Percentiles rank a stretch among this genome's conserved stretches.
Conservation (phyloP, 2,329 filamentous ascomycete genomes). For the Aspergillus brunneoviolaceus region DNA sequence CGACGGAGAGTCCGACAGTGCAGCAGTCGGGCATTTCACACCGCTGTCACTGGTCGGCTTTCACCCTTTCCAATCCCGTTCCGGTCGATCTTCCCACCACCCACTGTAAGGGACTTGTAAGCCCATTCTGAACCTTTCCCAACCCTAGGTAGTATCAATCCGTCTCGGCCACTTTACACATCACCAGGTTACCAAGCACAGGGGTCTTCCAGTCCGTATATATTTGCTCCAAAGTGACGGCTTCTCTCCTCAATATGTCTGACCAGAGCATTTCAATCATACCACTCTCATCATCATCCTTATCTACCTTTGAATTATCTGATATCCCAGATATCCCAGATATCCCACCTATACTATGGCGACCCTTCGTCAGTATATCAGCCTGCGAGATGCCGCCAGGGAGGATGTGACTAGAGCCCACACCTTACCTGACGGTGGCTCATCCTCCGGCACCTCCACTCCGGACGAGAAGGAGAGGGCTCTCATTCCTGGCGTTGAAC, state of each 20-base stretch:
- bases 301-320: neutral
- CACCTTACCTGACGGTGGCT: neutral
- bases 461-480: neutral
- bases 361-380: constrained; percentile 1
- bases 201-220: neutral
- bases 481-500: neutral
- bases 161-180: neutral
- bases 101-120: neutral
- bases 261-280: neutral
- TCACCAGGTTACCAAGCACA: neutral
- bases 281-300: neutral
- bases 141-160: neutral
- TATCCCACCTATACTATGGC: neutral
- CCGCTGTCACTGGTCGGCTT: neutral
- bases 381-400: neutral
- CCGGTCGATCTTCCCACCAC: neutral
- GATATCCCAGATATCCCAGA: neutral
- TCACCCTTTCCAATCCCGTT: neutral
- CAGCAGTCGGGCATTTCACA: neutral
- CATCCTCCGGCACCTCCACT: constrained; percentile 1
- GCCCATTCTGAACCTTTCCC: neutral
- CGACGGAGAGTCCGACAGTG: neutral
- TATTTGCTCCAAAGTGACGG: neutral
- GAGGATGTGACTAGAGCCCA: neutral
- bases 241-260: neutral